Evolutionary conservation across 1,139 yeast genomes (phyloP), one percentile per base, ranked within the genome.

Genomic region (Zygoascus meyerae): DNA sequence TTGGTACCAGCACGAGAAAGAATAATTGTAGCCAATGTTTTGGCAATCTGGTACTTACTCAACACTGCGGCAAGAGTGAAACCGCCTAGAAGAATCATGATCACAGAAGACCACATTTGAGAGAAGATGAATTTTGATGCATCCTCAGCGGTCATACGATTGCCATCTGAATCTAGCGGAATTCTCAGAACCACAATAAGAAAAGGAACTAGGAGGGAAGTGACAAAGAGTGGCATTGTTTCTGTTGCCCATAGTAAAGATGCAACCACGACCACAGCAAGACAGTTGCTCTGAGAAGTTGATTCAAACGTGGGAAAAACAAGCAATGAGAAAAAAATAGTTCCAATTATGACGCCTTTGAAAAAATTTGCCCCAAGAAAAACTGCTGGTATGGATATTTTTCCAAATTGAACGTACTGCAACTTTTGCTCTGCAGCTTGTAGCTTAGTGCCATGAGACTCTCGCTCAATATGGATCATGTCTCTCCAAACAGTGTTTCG

Each of bases 401-500:
- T 47, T 21, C 55, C 53, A 10, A 54, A 11, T 4, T 44, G 53
- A 35, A 55, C 53, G 21, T 29, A 41, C 11, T 42, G n/a, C 33
- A 35, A 21, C 26, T 38, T 18, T 10, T 38, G 11, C 29, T 48
- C 50, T 8, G 43, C 29, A n/a, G 26, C 37, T 30, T 49, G 50
- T 5, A 51, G 47, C 2, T 48, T 36, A 7, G 56, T 51, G 6
- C 53, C 60, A 36, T 79, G 82, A 1, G 81, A 69, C 52, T 76
- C 81, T 60, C 95, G 78, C 64, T 90, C 96, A 60, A 89, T 68
- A 10, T 92, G 92, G 62, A 89, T 83, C 86, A 90, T 83, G 62
- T 90, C 97, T 60, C 92, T 83, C 97, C 97, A 90, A 18, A 90
- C 97, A 0, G 97, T 90, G 64, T 87, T 87, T 64, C 97, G 77